Conservation (phyloP, 306 rosid species). For the Cucumis melo region DNA sequence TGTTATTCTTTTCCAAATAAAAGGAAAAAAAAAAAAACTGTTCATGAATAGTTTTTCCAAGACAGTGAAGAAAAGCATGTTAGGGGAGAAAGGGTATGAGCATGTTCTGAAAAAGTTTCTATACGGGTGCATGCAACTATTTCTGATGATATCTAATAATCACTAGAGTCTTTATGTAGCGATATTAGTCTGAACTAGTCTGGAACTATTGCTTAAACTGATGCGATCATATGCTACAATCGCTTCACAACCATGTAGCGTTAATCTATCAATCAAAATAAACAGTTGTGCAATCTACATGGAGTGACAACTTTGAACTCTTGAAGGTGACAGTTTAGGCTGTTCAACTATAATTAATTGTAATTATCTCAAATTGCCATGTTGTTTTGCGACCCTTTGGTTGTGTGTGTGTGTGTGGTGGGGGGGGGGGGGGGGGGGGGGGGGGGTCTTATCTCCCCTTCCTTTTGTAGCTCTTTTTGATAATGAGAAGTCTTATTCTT, state of each 20-base stretch:
- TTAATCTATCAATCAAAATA: too few species aligned
- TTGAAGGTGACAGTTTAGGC: not conserved
- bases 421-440: too few species aligned
- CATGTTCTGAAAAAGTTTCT: not conserved
- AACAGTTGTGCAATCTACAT: not conserved
- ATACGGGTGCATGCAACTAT: not conserved
- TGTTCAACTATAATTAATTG: not conserved
- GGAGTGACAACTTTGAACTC: not conserved
- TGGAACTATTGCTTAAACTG: not conserved
- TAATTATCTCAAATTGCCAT: not conserved
- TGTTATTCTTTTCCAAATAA: too few species aligned
- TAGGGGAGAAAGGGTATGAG: not conserved
- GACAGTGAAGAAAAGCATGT: not conserved
- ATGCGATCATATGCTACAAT: not conserved
- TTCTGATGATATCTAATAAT: not conserved
- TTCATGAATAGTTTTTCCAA: not conserved
- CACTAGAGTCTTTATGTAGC: not conserved
- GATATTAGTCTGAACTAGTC: not conserved
- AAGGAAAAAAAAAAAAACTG: too few species aligned
- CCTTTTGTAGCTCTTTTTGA: too few species aligned
- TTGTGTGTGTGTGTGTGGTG: too few species aligned
- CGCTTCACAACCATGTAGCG: too few species aligned
- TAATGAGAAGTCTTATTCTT: too few species aligned
- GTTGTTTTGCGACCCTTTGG: too few species aligned
- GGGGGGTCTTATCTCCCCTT: too few species aligned